Evolutionary conservation across 257 asterid species (phyloP).

Genomic region (Galeopsis tetrahit): DNA sequence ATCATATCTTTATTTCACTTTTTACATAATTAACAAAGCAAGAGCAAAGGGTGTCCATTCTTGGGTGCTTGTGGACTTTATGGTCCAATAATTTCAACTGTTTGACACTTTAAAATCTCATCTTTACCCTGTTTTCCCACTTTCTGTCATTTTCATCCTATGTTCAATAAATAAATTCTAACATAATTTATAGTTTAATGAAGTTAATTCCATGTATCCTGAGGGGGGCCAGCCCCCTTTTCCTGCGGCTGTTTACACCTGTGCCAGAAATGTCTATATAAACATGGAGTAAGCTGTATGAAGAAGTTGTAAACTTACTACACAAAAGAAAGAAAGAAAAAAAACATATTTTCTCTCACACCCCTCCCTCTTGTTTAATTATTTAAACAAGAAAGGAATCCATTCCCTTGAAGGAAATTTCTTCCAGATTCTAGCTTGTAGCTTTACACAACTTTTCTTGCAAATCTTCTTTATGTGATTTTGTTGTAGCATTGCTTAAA

Average conservation of each 20-base stretch:
- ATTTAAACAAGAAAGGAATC: conserved; percentile 39
- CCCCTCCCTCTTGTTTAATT: not conserved
- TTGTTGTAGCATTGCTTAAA: not conserved
- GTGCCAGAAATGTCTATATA: conserved; percentile 50
- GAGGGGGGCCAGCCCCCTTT: conserved; percentile 29
- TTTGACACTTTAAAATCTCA: conserved; percentile 26
- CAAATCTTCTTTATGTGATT: not conserved
- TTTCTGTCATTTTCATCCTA: conserved; percentile 33
- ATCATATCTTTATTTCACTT: not conserved
- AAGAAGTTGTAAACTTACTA: too few relatives aligned
- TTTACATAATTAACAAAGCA: not conserved
- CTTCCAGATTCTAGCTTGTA: conserved; percentile 5
- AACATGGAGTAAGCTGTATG: conserved; percentile 26
- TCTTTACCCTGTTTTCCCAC: conserved; percentile 19
- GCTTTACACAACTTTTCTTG: conserved; percentile 25
- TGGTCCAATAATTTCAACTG: conserved; percentile 12
- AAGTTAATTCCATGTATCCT: conserved; percentile 12
- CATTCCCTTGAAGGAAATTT: conserved; percentile 18
- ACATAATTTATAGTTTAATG: not conserved
- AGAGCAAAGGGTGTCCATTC: conserved; percentile 19
- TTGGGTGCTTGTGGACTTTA: conserved; percentile 16
- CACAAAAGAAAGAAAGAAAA: conserved; percentile 29
- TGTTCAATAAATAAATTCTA: not conserved
- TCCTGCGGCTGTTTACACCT: conserved; percentile 26
- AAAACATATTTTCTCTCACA: conserved; percentile 29